Evolutionary conservation across 768 basidiomycete species (phyloP), one percentile per base, ranked within the genome.

Genomic region (Amanita thiersii): DNA sequence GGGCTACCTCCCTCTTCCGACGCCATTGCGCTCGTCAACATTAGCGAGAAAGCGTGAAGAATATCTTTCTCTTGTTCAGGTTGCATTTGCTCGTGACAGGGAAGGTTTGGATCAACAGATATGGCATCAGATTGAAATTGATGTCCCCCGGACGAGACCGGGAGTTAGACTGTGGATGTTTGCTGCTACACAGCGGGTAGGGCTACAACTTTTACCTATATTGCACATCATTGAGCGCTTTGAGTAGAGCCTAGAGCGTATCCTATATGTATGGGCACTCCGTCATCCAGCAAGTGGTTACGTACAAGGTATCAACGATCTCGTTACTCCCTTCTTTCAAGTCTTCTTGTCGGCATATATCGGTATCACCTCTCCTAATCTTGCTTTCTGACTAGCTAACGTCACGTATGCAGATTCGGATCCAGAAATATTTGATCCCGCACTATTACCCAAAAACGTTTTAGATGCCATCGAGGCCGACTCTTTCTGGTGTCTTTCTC

Each of bases 111-210:
- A 99, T 60, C 90, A 92, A 53, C 86, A 89, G 61, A 94, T 98
- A 56, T 98, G 96, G 96, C 96, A 98, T 63, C 96, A 99, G 61
- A 98, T 98, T 52, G 90, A 91, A 56, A 98, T 97, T 46, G 96
- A 99, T 54, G 94, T 97, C 4, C 96, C 96, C 8, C 72, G 96
- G 40, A 99, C 96, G 28, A 66, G 93, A 37, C 93, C 96, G 12
- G 92, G 93, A 15, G 81, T 94, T 8, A 73, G 68, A 25, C 62
- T 99, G 15, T 99, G 96, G 96, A 86, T 88, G 79, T 80, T 88
- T 52, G 79, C 70, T 19, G 75, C 78, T 14, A 93, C 96, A 3
- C 96, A 98, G 58, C 70, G 92, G 52, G 92, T 91, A 60, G 54
- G 79, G 57, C 40, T 20, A 14, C 37, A 14, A 36, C 37, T 37